phyloP scores from a whole-genome alignment of 2,329 filamentous ascomycete species.

The Trichoderma aggressivum region DNA sequence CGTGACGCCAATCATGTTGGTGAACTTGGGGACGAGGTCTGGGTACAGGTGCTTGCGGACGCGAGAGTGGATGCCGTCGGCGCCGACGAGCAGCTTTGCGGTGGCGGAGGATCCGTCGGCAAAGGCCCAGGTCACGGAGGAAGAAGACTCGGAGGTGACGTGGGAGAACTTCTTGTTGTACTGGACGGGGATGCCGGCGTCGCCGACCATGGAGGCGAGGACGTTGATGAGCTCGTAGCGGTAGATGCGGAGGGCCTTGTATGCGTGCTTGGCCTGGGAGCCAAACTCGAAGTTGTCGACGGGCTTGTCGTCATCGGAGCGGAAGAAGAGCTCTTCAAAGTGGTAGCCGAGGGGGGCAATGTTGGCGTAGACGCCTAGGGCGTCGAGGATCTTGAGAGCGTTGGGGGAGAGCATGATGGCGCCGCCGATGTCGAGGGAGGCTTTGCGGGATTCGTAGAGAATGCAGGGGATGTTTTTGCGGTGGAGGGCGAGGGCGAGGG shows the following conservation, averaged over 20 bases:
- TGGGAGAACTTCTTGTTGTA: constrained; percentile 48
- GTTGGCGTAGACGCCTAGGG: constrained; percentile 45
- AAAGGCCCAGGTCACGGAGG: constrained; percentile 45
- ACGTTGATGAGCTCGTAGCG: constrained; percentile 49
- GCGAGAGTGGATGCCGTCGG: constrained; percentile 58
- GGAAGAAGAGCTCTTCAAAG: constrained; percentile 50
- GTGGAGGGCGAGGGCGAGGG: constrained; percentile 53
- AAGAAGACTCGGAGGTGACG: constrained; percentile 39
- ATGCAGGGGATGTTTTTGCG: constrained; percentile 46
- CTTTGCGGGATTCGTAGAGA: constrained; percentile 49
- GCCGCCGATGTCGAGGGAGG: constrained; percentile 47
- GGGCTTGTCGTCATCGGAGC: constrained; percentile 31
- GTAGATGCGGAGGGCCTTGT: constrained; percentile 52
- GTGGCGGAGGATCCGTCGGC: constrained; percentile 40
- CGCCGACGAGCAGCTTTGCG: constrained; percentile 49
- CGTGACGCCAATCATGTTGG: constrained; percentile 43
- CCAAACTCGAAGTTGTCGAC: constrained; percentile 49
- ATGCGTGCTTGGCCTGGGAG: constrained; percentile 46
- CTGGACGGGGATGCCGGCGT: constrained; percentile 39
- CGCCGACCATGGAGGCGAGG: constrained; percentile 41
- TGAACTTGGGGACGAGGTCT: constrained; percentile 47
- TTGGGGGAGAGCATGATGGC: constrained; percentile 60
- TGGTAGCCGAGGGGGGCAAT: constrained; percentile 45
- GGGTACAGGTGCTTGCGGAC: constrained; percentile 52
- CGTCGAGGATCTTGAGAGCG: constrained; percentile 51